A percentile compares a stretch with the other conserved stretches of the same genome.
These are phyloP conservation scores for Pyrrhoderma lamaoense DNA, from an alignment of 1,284 basidiomycete genomes.

Conservation along the genomic window DNA sequence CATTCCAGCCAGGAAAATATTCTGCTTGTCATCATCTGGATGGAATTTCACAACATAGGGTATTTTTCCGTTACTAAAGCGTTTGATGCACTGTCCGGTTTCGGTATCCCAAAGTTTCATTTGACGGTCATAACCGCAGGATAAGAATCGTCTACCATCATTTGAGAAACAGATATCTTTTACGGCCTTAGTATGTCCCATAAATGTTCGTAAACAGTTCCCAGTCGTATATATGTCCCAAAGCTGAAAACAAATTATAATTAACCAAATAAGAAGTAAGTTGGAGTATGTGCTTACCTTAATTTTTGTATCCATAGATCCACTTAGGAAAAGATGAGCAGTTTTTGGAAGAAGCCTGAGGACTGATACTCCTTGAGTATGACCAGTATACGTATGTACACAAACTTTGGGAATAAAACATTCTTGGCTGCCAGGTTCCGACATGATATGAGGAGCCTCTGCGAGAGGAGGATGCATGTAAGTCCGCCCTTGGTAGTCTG, in stretches of 20 bases:
- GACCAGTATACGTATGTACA: constrained; percentile 97
- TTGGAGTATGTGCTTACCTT: constrained; percentile 52
- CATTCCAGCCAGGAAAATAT: constrained; percentile 98
- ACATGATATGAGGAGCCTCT: constrained; percentile 72
- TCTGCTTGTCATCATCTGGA: constrained; percentile 92
- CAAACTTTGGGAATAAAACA: constrained; percentile 93
- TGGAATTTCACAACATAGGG: constrained; percentile 94
- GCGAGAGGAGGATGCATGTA: constrained; percentile 92
- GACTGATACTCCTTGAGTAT: constrained; percentile 94
- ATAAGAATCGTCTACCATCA: constrained; percentile 85
- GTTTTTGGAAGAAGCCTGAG: constrained; percentile 89
- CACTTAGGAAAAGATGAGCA: constrained; percentile 89
- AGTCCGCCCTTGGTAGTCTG: constrained; percentile 97
- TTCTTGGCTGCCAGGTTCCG: constrained; percentile 81
- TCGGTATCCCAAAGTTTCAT: constrained; percentile 99
- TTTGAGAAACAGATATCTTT: constrained; percentile 96
- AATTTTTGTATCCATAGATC: constrained; percentile 98
- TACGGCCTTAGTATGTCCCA: constrained; percentile 94
- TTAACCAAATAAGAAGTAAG: constrained; percentile 4
- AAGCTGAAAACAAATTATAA: constrained; percentile 45
- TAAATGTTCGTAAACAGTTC: constrained; percentile 93
- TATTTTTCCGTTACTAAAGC: constrained; percentile 95
- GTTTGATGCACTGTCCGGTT: constrained; percentile 92
- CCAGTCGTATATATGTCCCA: constrained; percentile 99
- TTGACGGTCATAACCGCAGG: constrained; percentile 90